Conservation (phyloP, 257 asterid genomes). For the Hygrophila difformis region DNA sequence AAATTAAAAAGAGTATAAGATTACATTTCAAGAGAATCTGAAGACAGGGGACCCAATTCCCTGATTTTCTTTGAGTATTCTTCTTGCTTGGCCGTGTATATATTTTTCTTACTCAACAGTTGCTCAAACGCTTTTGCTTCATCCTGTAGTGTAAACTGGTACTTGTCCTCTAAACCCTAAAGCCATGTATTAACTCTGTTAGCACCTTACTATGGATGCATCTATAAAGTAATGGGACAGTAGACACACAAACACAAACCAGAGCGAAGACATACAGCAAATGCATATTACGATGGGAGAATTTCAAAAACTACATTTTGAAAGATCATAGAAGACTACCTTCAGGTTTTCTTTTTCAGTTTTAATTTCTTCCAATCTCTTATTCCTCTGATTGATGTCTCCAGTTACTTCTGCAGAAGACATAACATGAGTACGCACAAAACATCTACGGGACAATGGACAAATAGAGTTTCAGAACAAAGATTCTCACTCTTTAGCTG, state of each 20-base stretch:
- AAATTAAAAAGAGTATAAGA: constrained; percentile 16
- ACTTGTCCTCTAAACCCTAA: constrained; percentile 69
- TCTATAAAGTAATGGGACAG: no score
- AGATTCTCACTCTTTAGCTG: constrained; percentile 63
- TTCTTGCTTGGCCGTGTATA: constrained; percentile 77
- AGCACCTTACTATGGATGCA: no score
- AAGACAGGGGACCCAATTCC: constrained; percentile 91
- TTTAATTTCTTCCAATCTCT: constrained; percentile 59
- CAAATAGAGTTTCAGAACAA: constrained; percentile 14
- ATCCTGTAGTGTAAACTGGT: constrained; percentile 76
- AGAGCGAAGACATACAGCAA: constrained; percentile 5
- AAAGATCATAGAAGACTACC: constrained; percentile 35
- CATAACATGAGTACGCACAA: constrained; percentile 8
- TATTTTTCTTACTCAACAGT: constrained; percentile 64
- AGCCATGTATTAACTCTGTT: constrained; percentile 24
- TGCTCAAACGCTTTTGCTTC: constrained; percentile 91
- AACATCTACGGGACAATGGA: constrained; percentile 4
- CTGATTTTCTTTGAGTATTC: constrained; percentile 91
- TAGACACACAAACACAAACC: constrained; percentile 5
- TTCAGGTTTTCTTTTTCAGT: constrained; percentile 57
- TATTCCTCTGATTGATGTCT: constrained; percentile 44
- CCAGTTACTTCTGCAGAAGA: constrained; percentile 52
- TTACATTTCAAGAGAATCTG: constrained; percentile 98
- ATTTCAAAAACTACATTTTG: constrained; percentile 11
- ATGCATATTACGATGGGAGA: constrained; percentile 5